Evolutionary conservation across 768 basidiomycete genomes (phyloP), one percentile per base, ranked within the genome.

Genomic region (Podaxis mareebaensis): DNA sequence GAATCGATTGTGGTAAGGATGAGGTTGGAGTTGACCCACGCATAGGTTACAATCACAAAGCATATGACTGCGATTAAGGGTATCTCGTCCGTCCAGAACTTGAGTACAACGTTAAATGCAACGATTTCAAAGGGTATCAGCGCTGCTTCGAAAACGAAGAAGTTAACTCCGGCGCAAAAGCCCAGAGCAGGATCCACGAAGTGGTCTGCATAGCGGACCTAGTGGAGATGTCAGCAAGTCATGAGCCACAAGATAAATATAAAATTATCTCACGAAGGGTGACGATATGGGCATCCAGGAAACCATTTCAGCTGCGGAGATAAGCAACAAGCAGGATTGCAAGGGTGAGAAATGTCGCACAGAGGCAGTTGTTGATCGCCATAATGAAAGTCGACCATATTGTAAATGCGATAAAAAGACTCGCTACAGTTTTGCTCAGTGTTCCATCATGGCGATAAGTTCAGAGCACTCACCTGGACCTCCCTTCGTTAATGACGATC

Each of bases 211-310:
- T 83, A 91, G 65, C 89, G 85, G 28, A 84, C 77, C 81, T 82
- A 64, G 42, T 22, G 12, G 36, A 39, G 30, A 24, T 20, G 44
- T 53, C 28, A 38, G 48, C 48, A 17, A 46, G 36, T 42, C 46
- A 52, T 20, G 30, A 49, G 26, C 13, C 24, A 12, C 5, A 7
- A 58, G 36, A n/a, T 40, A 24, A 53, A 51, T 1, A 40, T 39
- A 28, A 11, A n/a, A 24, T 22, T 62, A 53, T 70, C 80, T 44
- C 63, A 90, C 86, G 71, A 91, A 92, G 4, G 89, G 87, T 4
- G 91, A 90, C 5, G 89, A 85, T 66, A 92, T 86, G 4, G 91
- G 91, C 4, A 90, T 90, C 77, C 85, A 88, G n/a, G 87, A 84
- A 33, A 90, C 89, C 91, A 92, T 92, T 74, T 93, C 91, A 40